Evolutionary conservation across 2,329 filamentous ascomycete genomes (phyloP).

Genomic region (Pseudogymnoascus sp.): DNA sequence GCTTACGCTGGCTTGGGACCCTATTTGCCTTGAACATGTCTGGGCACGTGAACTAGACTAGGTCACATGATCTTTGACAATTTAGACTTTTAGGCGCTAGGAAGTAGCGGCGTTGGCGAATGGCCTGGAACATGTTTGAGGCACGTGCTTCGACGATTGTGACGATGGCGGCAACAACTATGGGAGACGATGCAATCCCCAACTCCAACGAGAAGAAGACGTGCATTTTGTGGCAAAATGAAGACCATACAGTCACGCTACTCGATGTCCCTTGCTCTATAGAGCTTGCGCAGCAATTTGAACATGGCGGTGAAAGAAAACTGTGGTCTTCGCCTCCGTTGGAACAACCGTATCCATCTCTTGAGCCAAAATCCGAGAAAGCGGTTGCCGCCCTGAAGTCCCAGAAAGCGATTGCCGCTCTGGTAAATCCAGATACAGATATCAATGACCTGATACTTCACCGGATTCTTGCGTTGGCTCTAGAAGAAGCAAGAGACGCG

Average conservation of each 20-base stretch:
- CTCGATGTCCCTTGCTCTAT: conserved; percentile 67
- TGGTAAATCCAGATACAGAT: conserved; percentile 9
- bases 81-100: background rate
- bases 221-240: conserved; percentile 48
- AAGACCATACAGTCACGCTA: conserved; percentile 45
- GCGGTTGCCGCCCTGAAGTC: conserved; percentile 19
- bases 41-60: no score
- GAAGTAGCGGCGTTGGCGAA: background rate
- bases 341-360: conserved; percentile 39
- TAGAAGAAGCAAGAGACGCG: conserved; percentile 19
- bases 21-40: no score
- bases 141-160: background rate
- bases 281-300: conserved; percentile 53
- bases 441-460: conserved; percentile 25
- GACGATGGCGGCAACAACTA: background rate
- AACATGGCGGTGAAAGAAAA: background rate
- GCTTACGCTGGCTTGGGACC: no score
- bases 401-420: no score
- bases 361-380: conserved; percentile 46
- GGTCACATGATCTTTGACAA: background rate
- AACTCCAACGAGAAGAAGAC: conserved; percentile 11
- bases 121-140: background rate
- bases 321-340: conserved; percentile 36
- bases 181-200: conserved; percentile 13
- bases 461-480: conserved; percentile 23